phyloP scores from a whole-genome alignment of 345 rosid genomes.

The Aquilaria malaccensis region DNA sequence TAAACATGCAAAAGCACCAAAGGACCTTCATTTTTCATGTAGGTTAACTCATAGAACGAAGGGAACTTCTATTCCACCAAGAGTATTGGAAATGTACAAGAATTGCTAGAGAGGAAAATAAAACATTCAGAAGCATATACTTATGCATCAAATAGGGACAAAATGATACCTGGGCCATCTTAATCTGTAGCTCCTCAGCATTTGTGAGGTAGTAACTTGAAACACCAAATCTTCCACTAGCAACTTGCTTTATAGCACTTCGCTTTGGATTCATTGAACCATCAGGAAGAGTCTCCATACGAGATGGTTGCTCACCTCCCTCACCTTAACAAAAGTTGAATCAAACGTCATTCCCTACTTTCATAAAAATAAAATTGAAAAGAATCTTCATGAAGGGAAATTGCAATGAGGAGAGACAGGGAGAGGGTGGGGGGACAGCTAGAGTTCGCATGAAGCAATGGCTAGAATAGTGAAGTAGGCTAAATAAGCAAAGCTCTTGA shows the following conservation, averaged over 20 bases:
- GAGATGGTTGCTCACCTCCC: constrained; percentile 99
- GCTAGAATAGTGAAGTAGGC: too few species aligned
- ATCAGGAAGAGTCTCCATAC: constrained; percentile 87
- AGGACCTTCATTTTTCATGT: constrained; percentile 53
- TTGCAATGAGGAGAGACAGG: too few species aligned
- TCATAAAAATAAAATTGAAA: neutral
- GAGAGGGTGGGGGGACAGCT: too few species aligned
- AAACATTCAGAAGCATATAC: neutral
- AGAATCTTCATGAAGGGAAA: neutral
- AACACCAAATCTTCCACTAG: constrained; percentile 99
- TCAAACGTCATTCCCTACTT: neutral
- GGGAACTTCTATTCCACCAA: constrained; percentile 38
- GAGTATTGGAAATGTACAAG: constrained; percentile 26
- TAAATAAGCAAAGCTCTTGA: too few species aligned
- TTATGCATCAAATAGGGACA: neutral
- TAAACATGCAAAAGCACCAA: constrained; percentile 35
- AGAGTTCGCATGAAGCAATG: too few species aligned
- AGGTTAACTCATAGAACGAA: constrained; percentile 42
- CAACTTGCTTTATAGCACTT: constrained; percentile 98
- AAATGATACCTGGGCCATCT: constrained; percentile 95
- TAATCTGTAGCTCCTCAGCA: constrained; percentile 96
- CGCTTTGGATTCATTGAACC: constrained; percentile 92
- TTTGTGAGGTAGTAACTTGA: constrained; percentile 98
- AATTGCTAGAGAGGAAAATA: constrained; percentile 7
- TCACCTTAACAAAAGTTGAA: constrained; percentile 47